Evolutionary conservation across 2,329 filamentous ascomycete genomes (phyloP), one percentile per base, ranked within the genome.

Genomic region (Hymenoscyphus occultus): DNA sequence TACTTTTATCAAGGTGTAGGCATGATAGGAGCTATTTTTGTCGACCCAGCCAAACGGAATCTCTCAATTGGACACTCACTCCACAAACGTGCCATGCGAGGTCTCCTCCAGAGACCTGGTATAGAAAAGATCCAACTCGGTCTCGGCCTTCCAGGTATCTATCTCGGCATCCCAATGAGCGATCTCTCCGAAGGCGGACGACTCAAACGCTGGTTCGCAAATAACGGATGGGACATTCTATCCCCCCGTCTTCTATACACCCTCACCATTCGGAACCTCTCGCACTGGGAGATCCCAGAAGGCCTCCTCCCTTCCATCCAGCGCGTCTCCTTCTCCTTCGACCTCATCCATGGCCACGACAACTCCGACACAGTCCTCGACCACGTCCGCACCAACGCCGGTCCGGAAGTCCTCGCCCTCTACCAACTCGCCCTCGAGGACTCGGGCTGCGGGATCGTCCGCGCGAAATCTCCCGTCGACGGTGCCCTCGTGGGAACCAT

Each of bases 21-120:
- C 82, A 89, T 92, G 19, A 87, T 98, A 60, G 93, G 90, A 0
- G 87, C 91, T 3, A 82, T 98, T n/a, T 90, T 97, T 67, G 94
- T 98, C 45, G 93, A 97, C 70, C 93, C 94, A 0, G 80, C 84
- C 3, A 90, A 96, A 73, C 87, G 94, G 40, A 95, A 93, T 72
- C 84, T 97, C 10, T 96, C 93, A 0, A 95, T 98, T 67, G 94
- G 94, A 0, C 87, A 93, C 70, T 97, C 92, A 0, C 84, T 98
- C 1, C 93, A 97, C 77, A 90, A 92, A 67, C 85, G 93, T 48
- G 93, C 93, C 0, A 85, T 97, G 62, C 87, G 91, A 39, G 89
- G 86, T 5, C 82, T 98, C 1, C 82, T 97, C 1, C 89, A 92
- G 71, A 86, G 86, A 60, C 85, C 87, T 48, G 89, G 88, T 1